phyloP scores from a whole-genome alignment of 192 early-diverging fungal species.

The Spizellomyces sp. region DNA sequence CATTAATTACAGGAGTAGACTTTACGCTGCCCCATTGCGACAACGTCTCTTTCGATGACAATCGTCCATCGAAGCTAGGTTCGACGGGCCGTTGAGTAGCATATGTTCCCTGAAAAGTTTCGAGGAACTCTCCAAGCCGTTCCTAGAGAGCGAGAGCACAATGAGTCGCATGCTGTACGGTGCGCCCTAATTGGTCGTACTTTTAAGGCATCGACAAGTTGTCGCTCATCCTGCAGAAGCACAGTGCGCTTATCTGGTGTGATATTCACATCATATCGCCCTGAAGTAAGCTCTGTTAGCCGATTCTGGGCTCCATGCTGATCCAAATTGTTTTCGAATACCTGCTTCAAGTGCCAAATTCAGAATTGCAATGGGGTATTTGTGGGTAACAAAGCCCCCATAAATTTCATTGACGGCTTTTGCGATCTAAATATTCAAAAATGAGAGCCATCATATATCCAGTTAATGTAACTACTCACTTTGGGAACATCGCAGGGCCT shows the following conservation, averaged over 20 bases:
- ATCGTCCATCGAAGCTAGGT: neutral
- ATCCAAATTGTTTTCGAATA: neutral
- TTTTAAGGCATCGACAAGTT: conserved; percentile 70
- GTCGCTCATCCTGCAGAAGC: conserved; percentile 76
- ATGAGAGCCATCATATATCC: no score
- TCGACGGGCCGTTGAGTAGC: conserved; percentile 20
- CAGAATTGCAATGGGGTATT: conserved; percentile 80
- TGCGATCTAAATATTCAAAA: conserved; percentile 47
- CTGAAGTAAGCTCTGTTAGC: conserved; percentile 23
- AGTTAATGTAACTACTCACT: conserved; percentile 31
- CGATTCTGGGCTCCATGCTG: no score
- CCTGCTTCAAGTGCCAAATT: conserved; percentile 64
- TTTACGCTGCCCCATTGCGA: no score
- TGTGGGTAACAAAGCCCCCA: conserved; percentile 60
- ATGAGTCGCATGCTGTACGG: conserved; percentile 94
- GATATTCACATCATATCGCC: conserved; percentile 86
- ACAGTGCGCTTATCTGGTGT: conserved; percentile 94
- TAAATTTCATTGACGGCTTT: conserved; percentile 85
- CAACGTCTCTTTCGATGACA: no score
- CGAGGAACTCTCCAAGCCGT: conserved; percentile 51
- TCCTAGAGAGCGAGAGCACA: conserved; percentile 41
- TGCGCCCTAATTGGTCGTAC: conserved; percentile 73
- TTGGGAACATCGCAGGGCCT: conserved; percentile 86
- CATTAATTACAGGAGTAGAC: no score
- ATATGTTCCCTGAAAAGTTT: conserved; percentile 52